These are phyloP conservation scores for Erodium maritimum DNA, from an alignment of 345 rosid species.

Conservation along the genomic window DNA sequence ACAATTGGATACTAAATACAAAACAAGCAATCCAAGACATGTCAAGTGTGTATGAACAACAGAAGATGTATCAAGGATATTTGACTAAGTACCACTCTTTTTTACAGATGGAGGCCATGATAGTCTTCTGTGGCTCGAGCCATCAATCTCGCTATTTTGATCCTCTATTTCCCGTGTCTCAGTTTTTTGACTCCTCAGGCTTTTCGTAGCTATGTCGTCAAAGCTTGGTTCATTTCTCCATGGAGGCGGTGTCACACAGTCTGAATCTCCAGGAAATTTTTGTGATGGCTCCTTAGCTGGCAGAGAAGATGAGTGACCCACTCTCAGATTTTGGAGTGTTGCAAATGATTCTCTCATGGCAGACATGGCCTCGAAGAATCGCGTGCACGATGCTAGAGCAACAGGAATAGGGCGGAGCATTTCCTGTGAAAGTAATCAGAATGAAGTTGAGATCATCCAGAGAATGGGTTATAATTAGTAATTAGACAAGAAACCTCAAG, in stretches of 20 bases:
- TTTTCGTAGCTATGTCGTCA: constrained; percentile 53
- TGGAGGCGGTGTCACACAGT: constrained; percentile 59
- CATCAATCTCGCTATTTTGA: constrained; percentile 34
- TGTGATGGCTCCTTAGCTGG: constrained; percentile 36
- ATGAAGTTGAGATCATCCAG: too few species aligned
- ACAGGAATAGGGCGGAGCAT: constrained; percentile 98
- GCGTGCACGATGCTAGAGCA: constrained; percentile 93
- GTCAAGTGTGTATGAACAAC: too few species aligned
- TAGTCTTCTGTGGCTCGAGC: constrained; percentile 47
- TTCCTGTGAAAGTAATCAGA: constrained; percentile 38
- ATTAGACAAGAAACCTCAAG: too few species aligned
- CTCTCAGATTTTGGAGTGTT: constrained; percentile 75
- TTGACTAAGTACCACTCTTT: constrained; percentile 5
- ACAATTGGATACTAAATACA: too few species aligned
- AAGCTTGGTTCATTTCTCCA: constrained; percentile 58
- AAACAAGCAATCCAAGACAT: too few species aligned
- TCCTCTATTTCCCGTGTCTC: constrained; percentile 33
- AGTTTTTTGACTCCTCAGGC: constrained; percentile 25
- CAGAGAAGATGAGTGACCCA: constrained; percentile 53
- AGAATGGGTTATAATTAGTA: too few species aligned
- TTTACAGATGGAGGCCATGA: constrained; percentile 62
- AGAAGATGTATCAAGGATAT: too few species aligned
- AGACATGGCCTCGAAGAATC: constrained; percentile 97
- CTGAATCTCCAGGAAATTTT: constrained; percentile 29
- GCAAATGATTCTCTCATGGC: constrained; percentile 98